A percentile compares a stretch with the other conserved stretches of the same genome.
phyloP scores from a whole-genome alignment of 108 stramenopile species.

The Nitzschia putrida region DNA sequence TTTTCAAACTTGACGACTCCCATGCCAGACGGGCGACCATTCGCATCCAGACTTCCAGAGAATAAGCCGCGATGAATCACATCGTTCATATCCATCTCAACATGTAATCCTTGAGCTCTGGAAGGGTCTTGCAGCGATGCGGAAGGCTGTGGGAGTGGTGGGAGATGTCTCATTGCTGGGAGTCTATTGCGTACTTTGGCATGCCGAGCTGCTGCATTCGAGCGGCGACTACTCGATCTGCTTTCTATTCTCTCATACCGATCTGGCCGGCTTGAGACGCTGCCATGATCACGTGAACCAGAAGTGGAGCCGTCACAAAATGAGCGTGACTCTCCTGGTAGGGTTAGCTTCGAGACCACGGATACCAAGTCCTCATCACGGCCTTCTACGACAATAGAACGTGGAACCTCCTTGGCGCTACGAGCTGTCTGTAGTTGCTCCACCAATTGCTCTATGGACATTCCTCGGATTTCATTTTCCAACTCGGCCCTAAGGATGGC shows the following conservation, averaged over 20 bases:
- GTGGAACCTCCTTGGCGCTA: background rate
- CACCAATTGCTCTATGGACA: background rate
- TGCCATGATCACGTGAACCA: background rate
- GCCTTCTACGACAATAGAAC: background rate
- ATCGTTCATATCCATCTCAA: slow-evolving; percentile 2
- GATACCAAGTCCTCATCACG: background rate
- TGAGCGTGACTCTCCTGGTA: background rate
- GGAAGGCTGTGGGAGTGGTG: background rate
- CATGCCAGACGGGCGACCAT: slow-evolving; percentile 3
- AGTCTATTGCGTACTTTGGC: too few species aligned
- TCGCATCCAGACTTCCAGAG: background rate
- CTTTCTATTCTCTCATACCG: background rate
- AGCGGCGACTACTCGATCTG: background rate
- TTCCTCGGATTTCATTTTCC: background rate
- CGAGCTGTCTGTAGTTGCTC: background rate
- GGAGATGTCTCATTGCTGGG: background rate
- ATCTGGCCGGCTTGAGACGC: background rate
- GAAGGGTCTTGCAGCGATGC: background rate
- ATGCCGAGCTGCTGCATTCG: background rate
- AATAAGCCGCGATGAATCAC: background rate
- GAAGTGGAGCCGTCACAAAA: background rate
- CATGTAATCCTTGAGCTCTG: background rate
- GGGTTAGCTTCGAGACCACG: background rate
- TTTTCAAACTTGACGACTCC: slow-evolving; percentile 18
- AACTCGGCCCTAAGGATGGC: background rate